Conservation (phyloP, 2,329 filamentous ascomycete genomes). For the Paracorniculantispora psalliotae region DNA sequence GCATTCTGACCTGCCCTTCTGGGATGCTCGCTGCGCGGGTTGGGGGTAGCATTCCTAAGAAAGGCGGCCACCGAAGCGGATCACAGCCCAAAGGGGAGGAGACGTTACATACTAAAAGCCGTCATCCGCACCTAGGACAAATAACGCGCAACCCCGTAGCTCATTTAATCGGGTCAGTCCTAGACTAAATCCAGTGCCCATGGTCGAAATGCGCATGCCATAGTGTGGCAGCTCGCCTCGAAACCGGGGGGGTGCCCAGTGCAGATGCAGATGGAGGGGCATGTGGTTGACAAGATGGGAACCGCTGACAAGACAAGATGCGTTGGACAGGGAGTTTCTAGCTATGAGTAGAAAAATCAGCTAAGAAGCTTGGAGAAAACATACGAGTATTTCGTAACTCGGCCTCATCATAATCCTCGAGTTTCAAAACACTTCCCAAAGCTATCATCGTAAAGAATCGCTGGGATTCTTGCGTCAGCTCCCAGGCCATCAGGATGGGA, state of each 20-base stretch:
- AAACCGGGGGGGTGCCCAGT: not conserved
- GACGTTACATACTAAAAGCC: slow-evolving; percentile 8
- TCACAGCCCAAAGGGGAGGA: not conserved
- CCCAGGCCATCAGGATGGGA: not conserved
- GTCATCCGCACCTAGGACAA: not conserved
- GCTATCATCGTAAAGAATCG: too few species aligned
- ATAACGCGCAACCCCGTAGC: not conserved
- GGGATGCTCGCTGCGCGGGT: not conserved
- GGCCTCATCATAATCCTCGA: not conserved
- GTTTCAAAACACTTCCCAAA: too few species aligned
- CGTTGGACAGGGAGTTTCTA: too few species aligned
- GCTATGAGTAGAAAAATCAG: too few species aligned
- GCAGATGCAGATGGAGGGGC: not conserved
- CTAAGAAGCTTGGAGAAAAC: too few species aligned
- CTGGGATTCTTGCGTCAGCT: not conserved
- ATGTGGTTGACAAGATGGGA: not conserved
- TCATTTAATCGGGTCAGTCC: not conserved
- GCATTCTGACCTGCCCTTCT: slow-evolving; percentile 9
- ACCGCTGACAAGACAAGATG: not conserved
- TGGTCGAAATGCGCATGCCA: not conserved
- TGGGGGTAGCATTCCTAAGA: slow-evolving; percentile 7
- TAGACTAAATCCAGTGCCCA: not conserved
- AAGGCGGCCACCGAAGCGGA: slow-evolving; percentile 2
- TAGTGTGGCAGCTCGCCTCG: not conserved
- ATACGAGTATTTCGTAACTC: not conserved